Evolutionary conservation across 306 rosid genomes (phyloP), one percentile per base, ranked within the genome.

Genomic region (Alnus glutinosa): DNA sequence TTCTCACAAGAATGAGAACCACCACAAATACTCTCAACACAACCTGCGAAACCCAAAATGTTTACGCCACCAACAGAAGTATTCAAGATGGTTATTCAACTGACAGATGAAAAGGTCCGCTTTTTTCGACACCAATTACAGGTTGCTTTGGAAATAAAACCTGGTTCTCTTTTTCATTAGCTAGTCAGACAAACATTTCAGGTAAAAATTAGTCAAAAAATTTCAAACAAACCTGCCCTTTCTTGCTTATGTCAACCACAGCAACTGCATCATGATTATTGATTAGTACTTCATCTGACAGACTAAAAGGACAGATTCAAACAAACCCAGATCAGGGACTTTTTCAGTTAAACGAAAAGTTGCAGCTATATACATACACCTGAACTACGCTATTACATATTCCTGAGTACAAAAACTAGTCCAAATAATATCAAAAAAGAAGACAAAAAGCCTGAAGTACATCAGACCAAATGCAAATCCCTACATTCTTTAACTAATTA

Each of bases 1-100:
- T 59, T 78, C 74, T 77, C 80, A 75, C 66, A 69, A 70, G 75
- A 70, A 63, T 58, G 64, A 73, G 30, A 55, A 61, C 23, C 74
- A 28, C 55, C 9, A 57, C 52, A 76, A 39, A 83, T 63, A 79
- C 57, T 75, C 52, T 36, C 36, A 15, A 51, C 70, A 44, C 66
- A 37, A 61, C 77, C 72, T 51, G 57, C 36, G 30, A 77, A 70
- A 70, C 42, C 48, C 57, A 67, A 58, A 72, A 55, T 50, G 55
- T 64, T 44, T 44, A 12, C 55, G 13, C 37, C 71, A 42, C 48
- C n/a, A 2, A 44, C n/a, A 23, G 37, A 30, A 28, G 54, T 74
- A 57, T 54, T 78, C 19, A 36, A 37, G 3, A 66, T 37, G n/a
- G 28, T 36, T 37, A 66, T 15, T 66, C 13, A 36, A 42, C 15